Conservation (phyloP, 1,139 yeast genomes). For the Geotrichum fermentans region DNA sequence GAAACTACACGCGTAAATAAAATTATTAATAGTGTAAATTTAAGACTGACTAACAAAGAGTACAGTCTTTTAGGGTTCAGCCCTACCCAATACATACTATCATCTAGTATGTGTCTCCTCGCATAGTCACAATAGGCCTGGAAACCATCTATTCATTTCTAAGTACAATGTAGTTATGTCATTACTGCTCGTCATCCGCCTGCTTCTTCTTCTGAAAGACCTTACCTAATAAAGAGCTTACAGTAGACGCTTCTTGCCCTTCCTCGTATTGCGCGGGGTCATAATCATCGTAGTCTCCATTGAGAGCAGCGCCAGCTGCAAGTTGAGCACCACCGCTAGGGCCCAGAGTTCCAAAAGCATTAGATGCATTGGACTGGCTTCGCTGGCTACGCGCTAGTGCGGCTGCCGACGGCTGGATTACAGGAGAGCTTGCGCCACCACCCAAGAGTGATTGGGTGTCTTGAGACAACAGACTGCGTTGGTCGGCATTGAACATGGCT, state of each 20-base stretch:
- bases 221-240: constrained; percentile 14
- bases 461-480: constrained; percentile 16
- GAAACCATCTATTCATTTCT: background rate
- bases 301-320: constrained; percentile 4
- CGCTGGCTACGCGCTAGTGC: constrained; percentile 29
- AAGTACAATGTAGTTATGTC: background rate
- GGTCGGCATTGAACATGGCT: constrained; percentile 15
- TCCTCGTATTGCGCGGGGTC: constrained; percentile 8
- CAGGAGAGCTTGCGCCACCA: constrained; percentile 23
- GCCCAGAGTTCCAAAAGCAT: constrained; percentile 12
- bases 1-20: too few species aligned
- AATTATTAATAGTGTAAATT: too few species aligned
- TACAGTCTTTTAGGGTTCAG: background rate
- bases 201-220: constrained; percentile 7
- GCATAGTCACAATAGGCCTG: too few species aligned
- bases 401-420: constrained; percentile 30
- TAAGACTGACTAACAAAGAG: background rate
- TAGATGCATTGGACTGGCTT: constrained; percentile 20
- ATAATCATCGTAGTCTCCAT: constrained; percentile 2
- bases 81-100: background rate
- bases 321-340: background rate
- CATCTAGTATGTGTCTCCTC: too few species aligned
- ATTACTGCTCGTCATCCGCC: background rate
- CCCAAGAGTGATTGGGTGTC: constrained; percentile 29
- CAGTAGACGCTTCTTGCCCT: constrained; percentile 14